Evolutionary conservation across 2,329 filamentous ascomycete genomes (phyloP).

Genomic region (Exophiala phaeomuriformis): DNA sequence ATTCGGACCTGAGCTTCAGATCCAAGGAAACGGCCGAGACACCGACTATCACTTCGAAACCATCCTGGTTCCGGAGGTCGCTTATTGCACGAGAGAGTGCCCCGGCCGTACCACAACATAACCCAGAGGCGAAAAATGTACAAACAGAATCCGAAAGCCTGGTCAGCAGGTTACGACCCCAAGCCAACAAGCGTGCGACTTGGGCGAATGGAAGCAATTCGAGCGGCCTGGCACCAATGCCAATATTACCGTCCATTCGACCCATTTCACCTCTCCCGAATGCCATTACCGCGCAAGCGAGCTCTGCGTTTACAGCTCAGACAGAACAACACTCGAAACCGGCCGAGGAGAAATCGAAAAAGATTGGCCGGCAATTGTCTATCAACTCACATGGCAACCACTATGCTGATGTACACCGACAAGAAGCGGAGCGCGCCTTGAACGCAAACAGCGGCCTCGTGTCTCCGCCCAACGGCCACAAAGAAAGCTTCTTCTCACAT

Average conservation of each 20-base stretch:
- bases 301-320: constrained; percentile 53
- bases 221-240: constrained; percentile 79
- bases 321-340: constrained; percentile 30
- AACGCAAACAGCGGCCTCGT: constrained; percentile 71
- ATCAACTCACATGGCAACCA: constrained; percentile 88
- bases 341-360: constrained; percentile 67
- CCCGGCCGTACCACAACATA: constrained; percentile 48
- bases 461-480: constrained; percentile 70
- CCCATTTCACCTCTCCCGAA: constrained; percentile 96
- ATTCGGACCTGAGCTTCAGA: constrained; percentile 69
- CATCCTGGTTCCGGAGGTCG: constrained; percentile 95
- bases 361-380: constrained; percentile 90
- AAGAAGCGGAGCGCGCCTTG: constrained; percentile 83
- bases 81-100: constrained; percentile 71
- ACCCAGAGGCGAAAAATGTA: constrained; percentile 35
- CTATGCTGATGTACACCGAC: constrained; percentile 80
- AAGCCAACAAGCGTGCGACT: constrained; percentile 73
- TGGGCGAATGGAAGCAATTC: constrained; percentile 71
- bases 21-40: constrained; percentile 57
- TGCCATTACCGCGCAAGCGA: constrained; percentile 82
- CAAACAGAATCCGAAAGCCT: constrained; percentile 38
- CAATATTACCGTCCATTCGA: constrained; percentile 86
- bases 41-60: constrained; percentile 64
- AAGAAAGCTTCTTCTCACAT: constrained; percentile 98
- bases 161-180: constrained; percentile 49